Evolutionary conservation across 192 early-diverging fungal species (phyloP).

Genomic region (Coemansia sp.): DNA sequence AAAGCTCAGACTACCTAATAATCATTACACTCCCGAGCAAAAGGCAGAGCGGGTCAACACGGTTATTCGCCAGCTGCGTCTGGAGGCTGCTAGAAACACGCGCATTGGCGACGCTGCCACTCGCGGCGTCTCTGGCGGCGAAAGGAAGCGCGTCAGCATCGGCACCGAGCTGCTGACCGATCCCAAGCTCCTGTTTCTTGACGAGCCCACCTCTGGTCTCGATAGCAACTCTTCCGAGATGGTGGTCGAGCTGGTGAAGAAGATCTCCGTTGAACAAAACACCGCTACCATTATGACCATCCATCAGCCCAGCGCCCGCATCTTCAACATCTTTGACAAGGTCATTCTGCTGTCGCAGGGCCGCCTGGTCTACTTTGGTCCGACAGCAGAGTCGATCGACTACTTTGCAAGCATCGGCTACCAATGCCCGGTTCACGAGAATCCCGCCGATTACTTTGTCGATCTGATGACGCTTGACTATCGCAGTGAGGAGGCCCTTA

Average conservation of each 20-base stretch:
- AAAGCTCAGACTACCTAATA: conserved; percentile 64
- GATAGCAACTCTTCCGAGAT: conserved; percentile 67
- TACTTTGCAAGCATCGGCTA: conserved; percentile 55
- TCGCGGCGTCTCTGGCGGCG: conserved; percentile 58
- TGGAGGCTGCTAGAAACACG: conserved; percentile 59
- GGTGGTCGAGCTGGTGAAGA: conserved; percentile 61
- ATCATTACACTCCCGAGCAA: conserved; percentile 40
- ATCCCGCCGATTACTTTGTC: conserved; percentile 71
- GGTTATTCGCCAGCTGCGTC: conserved; percentile 64
- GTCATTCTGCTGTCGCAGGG: conserved; percentile 72
- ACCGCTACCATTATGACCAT: conserved; percentile 83
- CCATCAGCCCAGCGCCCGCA: conserved; percentile 83
- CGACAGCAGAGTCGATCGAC: conserved; percentile 33
- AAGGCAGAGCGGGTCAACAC: conserved; percentile 64
- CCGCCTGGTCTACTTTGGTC: conserved; percentile 60
- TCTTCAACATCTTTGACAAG: conserved; percentile 80
- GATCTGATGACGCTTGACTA: conserved; percentile 62
- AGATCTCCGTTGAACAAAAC: conserved; percentile 57
- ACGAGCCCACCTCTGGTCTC: conserved; percentile 64
- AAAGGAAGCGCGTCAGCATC: conserved; percentile 56
- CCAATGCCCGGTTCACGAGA: conserved; percentile 68
- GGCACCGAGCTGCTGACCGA: conserved; percentile 55
- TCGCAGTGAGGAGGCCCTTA: conserved; percentile 42
- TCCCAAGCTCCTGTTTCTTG: conserved; percentile 57
- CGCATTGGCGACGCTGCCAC: conserved; percentile 49